A percentile compares a stretch with the other conserved stretches of the same genome.
phyloP scores from a whole-genome alignment of 805 yeast genomes.

The Wickerhamiella brachini region DNA sequence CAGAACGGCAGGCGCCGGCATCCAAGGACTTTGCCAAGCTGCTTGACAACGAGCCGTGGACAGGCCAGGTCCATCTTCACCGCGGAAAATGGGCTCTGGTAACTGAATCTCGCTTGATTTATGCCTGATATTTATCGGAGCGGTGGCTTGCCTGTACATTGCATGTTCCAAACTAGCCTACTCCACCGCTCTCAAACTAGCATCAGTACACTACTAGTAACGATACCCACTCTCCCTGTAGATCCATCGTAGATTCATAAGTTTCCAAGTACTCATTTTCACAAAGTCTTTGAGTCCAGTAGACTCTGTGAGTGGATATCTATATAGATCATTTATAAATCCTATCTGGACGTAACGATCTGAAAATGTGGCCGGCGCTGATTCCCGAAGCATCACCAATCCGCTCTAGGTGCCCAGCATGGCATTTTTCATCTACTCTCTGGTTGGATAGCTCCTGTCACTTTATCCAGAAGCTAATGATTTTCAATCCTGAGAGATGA shows the following conservation, averaged over 20 bases:
- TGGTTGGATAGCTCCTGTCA: background rate
- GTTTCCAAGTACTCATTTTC: too few relatives aligned
- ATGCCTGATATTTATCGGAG: too few relatives aligned
- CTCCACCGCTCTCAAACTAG: too few relatives aligned
- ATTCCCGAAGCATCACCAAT: constrained; percentile 24
- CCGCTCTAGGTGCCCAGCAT: constrained; percentile 27
- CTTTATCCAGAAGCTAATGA: background rate
- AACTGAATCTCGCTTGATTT: background rate
- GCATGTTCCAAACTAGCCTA: too few relatives aligned
- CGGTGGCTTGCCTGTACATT: too few relatives aligned
- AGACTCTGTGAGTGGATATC: too few relatives aligned
- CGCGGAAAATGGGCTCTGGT: background rate
- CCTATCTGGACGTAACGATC: too few relatives aligned
- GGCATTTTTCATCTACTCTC: constrained; percentile 16
- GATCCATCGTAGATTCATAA: too few relatives aligned
- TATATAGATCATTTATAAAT: background rate
- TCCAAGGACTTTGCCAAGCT: background rate
- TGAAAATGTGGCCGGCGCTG: constrained; percentile 23
- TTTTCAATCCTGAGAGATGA: constrained; percentile 6
- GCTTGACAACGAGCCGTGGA: background rate
- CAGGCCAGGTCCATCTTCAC: background rate
- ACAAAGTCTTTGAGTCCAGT: too few relatives aligned
- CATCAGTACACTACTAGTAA: too few relatives aligned
- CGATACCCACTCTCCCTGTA: too few relatives aligned
- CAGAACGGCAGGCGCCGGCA: background rate